Evolutionary conservation across 257 asterid genomes (phyloP).

Genomic region (Solanum chiquidenum): DNA sequence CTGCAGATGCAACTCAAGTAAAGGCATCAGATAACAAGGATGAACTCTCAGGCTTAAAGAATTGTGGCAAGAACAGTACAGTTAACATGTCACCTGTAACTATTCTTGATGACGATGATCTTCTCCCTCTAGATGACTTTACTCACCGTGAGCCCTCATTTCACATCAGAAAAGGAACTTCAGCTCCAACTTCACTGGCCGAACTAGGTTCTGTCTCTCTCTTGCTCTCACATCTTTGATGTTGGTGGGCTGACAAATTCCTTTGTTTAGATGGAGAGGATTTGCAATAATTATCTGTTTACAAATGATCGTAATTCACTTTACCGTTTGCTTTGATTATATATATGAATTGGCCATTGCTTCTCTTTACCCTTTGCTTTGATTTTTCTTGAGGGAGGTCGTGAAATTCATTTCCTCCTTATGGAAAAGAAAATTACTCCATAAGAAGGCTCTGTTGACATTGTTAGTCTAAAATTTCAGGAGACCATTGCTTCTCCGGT

Average conservation of each 20-base stretch:
- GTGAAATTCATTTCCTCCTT: not conserved
- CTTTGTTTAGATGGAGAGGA: not conserved
- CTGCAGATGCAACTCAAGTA: conserved; percentile 21
- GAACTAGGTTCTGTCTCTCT: not conserved
- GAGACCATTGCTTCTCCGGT: conserved; percentile 54
- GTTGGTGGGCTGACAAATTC: not conserved
- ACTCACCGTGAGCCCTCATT: conserved; percentile 17
- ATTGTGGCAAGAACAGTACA: conserved; percentile 9
- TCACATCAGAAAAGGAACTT: conserved; percentile 27
- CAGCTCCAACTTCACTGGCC: not conserved
- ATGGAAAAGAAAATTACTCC: not conserved
- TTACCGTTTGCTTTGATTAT: not conserved
- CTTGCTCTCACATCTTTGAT: not conserved
- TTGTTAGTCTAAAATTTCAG: conserved; percentile 15
- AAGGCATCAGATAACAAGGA: conserved; percentile 15
- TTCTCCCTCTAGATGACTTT: conserved; percentile 29
- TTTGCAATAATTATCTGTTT: not conserved
- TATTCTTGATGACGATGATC: conserved; percentile 26
- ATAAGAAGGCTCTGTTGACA: not conserved
- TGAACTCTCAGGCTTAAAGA: conserved; percentile 15
- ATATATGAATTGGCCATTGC: not conserved
- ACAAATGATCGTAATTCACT: not conserved
- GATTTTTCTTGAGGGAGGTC: not conserved
- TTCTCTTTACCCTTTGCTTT: not conserved
- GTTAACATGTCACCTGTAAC: conserved; percentile 5